Evolutionary conservation across 768 basidiomycete genomes (phyloP).

Genomic region (Trametes punicea): DNA sequence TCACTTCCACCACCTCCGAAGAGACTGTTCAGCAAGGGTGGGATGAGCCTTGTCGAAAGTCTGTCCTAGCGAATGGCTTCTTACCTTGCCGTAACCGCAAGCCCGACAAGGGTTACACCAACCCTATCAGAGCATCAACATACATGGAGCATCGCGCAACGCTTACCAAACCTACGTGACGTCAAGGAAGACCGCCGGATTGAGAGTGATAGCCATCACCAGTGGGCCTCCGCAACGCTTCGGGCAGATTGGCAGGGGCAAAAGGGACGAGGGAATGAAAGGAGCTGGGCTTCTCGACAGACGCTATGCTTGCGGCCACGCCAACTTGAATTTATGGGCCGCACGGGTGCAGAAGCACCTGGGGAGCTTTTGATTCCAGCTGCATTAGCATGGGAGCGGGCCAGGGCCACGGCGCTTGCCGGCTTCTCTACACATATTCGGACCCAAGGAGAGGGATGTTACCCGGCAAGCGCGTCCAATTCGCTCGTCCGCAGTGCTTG

Average conservation of each 20-base stretch:
- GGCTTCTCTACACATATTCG: background rate
- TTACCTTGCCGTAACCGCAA: slow-evolving; percentile 11
- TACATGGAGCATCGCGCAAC: background rate
- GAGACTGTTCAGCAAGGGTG: background rate
- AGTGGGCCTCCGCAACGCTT: background rate
- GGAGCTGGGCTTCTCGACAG: background rate
- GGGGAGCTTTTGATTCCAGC: background rate
- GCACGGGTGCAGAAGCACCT: background rate
- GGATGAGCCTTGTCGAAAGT: background rate
- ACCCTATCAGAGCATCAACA: background rate
- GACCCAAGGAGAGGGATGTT: background rate
- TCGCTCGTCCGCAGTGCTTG: background rate
- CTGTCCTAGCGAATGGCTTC: too few species aligned
- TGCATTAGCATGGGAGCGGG: slow-evolving; percentile 6
- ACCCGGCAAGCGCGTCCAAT: background rate
- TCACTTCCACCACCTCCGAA: background rate
- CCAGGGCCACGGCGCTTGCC: background rate
- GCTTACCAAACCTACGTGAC: slow-evolving; percentile 1
- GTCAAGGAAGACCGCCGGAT: slow-evolving; percentile 7
- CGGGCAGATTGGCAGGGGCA: background rate
- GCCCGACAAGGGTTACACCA: slow-evolving; percentile 5
- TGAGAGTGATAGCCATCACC: slow-evolving; percentile 7
- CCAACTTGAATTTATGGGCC: background rate
- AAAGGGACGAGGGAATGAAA: background rate
- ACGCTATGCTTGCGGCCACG: background rate